These are phyloP conservation scores for Fusarium bulbicola DNA, from an alignment of 2,329 filamentous ascomycete species.

Conservation along the genomic window DNA sequence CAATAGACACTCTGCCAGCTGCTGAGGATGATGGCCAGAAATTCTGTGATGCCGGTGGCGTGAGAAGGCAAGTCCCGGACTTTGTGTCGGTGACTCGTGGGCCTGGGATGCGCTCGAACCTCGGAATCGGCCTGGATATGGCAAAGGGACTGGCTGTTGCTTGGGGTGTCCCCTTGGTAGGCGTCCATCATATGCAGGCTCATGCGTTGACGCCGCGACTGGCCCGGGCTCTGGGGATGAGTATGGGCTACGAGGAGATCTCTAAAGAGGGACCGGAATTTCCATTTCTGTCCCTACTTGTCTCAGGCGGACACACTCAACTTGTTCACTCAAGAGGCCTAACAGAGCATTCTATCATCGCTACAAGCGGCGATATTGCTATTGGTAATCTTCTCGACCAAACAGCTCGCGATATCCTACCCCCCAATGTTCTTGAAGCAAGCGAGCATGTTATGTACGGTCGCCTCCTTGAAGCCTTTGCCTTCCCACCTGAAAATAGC, in stretches of 20 bases:
- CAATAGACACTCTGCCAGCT: conserved; percentile 63
- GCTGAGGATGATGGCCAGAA: conserved; percentile 1
- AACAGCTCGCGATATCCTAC: conserved; percentile 79
- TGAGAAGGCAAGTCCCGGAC: conserved; percentile 66
- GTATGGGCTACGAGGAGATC: conserved; percentile 20
- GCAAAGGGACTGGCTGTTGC: conserved; percentile 89
- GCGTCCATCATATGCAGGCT: conserved; percentile 96
- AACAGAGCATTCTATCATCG: conserved; percentile 76
- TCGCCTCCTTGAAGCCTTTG: conserved; percentile 79
- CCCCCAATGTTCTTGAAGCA: conserved; percentile 62
- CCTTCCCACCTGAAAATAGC: conserved; percentile 62
- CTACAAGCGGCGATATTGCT: conserved; percentile 80
- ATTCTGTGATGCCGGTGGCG: conserved; percentile 26
- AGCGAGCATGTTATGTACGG: conserved; percentile 80
- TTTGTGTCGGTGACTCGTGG: conserved; percentile 91
- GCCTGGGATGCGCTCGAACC: conserved; percentile 84
- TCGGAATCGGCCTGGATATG: conserved; percentile 80
- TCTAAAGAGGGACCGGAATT: conserved; percentile 63
- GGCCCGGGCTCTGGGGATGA: conserved; percentile 65
- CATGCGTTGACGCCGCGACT: conserved; percentile 90
- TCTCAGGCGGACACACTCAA: conserved; percentile 92
- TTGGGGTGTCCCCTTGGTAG: conserved; percentile 84
- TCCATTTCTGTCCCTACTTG: conserved; percentile 87
- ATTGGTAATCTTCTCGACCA: conserved; percentile 93
- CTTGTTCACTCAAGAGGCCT: conserved; percentile 78